Evolutionary conservation across 805 yeast species (phyloP).

Genomic region (Hanseniaspora hatyaiensis): DNA sequence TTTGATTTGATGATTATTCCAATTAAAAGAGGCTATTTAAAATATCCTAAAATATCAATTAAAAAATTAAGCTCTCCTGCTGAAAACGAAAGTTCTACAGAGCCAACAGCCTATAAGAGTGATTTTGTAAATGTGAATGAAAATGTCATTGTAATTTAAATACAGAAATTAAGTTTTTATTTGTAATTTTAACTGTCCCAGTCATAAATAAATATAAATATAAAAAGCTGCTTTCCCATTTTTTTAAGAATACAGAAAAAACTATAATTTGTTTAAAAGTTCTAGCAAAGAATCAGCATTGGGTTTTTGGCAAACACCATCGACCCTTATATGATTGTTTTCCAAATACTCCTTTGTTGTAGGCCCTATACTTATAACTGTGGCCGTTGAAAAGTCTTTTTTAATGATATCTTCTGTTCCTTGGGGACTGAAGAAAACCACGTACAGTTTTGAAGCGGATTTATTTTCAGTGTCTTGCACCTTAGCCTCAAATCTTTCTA

Average conservation of each 20-base stretch:
- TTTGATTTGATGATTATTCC: slow-evolving; percentile 49
- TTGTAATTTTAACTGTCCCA: no score
- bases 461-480: slow-evolving; percentile 20
- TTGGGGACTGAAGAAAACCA: slow-evolving; percentile 84
- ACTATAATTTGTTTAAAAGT: slow-evolving; percentile 22
- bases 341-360: slow-evolving; percentile 62
- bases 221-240: no score
- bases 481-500: slow-evolving; percentile 29
- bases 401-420: slow-evolving; percentile 56
- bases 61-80: no score
- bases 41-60: slow-evolving; percentile 52
- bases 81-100: slow-evolving; percentile 21
- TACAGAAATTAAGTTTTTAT: no score
- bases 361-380: slow-evolving; percentile 82
- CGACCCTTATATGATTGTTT: slow-evolving; percentile 42
- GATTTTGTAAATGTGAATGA: slow-evolving; percentile 12
- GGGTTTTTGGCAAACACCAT: slow-evolving; percentile 61
- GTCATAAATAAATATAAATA: background rate
- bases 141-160: slow-evolving; percentile 11
- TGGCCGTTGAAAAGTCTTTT: slow-evolving; percentile 18
- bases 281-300: slow-evolving; percentile 47
- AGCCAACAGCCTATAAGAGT: slow-evolving; percentile 10
- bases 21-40: slow-evolving; percentile 58
- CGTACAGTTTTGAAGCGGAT: slow-evolving; percentile 39
- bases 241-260: no score